These are phyloP conservation scores for Ustilago shanxiensis DNA, from an alignment of 1,284 basidiomycete genomes.

Conservation along the genomic window DNA sequence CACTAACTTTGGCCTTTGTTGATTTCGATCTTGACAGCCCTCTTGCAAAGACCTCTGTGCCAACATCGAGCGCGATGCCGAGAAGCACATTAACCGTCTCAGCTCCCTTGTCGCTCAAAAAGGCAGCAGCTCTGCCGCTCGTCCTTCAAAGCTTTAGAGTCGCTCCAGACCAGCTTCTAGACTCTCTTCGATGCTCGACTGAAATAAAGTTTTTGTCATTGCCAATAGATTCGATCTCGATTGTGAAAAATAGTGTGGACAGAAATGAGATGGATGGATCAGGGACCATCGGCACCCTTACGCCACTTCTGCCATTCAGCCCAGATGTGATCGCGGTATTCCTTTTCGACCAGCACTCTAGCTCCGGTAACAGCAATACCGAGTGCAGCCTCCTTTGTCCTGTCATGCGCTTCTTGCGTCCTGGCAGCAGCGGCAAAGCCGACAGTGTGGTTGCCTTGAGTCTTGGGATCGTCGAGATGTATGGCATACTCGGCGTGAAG, in stretches of 20 bases:
- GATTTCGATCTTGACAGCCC: conserved; percentile 71
- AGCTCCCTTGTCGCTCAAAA: conserved; percentile 42
- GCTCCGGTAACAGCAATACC: conserved; percentile 69
- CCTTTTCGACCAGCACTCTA: conserved; percentile 67
- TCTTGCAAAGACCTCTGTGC: conserved; percentile 82
- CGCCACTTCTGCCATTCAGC: conserved; percentile 52
- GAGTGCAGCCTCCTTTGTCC: conserved; percentile 69
- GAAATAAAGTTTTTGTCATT: neutral
- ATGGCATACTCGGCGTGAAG: conserved; percentile 69
- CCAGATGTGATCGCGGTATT: conserved; percentile 63
- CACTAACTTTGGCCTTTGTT: neutral
- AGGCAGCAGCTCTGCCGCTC: conserved; percentile 33
- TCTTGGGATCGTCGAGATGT: conserved; percentile 57
- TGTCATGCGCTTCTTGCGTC: conserved; percentile 59
- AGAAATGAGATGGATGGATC: neutral
- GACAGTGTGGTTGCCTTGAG: conserved; percentile 68
- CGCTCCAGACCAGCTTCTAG: neutral
- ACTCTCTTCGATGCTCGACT: neutral
- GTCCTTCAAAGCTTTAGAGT: conserved; percentile 41
- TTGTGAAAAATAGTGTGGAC: neutral
- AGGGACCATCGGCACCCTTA: conserved; percentile 41
- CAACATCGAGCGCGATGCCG: conserved; percentile 82
- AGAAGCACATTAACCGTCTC: conserved; percentile 75
- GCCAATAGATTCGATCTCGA: neutral
- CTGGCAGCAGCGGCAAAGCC: conserved; percentile 60